Conservation (phyloP, 192 early-diverging fungal species). For the Funneliformis geosporum region DNA sequence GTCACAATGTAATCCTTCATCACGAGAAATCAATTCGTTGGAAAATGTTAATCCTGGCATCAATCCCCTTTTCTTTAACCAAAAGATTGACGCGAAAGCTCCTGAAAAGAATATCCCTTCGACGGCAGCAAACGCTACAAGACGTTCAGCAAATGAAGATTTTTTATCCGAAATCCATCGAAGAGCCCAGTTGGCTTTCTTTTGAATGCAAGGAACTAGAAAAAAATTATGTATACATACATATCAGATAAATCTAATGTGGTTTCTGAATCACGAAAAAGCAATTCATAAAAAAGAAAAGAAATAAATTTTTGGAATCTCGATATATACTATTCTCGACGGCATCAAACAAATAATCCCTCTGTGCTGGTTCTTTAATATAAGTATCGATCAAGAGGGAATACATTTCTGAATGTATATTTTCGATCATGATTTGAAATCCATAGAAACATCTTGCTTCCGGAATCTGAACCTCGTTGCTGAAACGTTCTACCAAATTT, state of each 20-base stretch:
- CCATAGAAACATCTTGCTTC: constrained; percentile 95
- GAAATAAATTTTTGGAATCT: neutral
- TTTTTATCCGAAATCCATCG: constrained; percentile 84
- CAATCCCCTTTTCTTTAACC: constrained; percentile 98
- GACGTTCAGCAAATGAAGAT: constrained; percentile 85
- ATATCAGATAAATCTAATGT: too few relatives aligned
- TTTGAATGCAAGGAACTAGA: constrained; percentile 88
- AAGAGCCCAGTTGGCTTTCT: constrained; percentile 97
- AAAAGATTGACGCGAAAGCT: constrained; percentile 97
- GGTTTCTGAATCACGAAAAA: too few relatives aligned
- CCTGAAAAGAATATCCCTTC: constrained; percentile 99
- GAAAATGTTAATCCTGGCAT: constrained; percentile 98
- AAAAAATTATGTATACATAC: neutral
- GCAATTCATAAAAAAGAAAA: neutral
- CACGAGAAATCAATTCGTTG: constrained; percentile 96
- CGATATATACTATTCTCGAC: constrained; percentile 75
- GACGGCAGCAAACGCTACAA: constrained; percentile 96
- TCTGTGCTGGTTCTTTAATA: constrained; percentile 83
- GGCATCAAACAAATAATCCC: constrained; percentile 87
- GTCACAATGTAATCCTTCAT: constrained; percentile 96
- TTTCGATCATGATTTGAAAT: constrained; percentile 99
- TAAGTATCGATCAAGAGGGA: constrained; percentile 94
- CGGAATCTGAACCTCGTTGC: constrained; percentile 89
- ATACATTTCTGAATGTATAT: constrained; percentile 96
- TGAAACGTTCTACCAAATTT: constrained; percentile 89